A percentile compares a stretch with the other conserved stretches of the same genome.
phyloP scores from a whole-genome alignment of 2,329 filamentous ascomycete species.

The Chrysoporthe deuterocubensis region DNA sequence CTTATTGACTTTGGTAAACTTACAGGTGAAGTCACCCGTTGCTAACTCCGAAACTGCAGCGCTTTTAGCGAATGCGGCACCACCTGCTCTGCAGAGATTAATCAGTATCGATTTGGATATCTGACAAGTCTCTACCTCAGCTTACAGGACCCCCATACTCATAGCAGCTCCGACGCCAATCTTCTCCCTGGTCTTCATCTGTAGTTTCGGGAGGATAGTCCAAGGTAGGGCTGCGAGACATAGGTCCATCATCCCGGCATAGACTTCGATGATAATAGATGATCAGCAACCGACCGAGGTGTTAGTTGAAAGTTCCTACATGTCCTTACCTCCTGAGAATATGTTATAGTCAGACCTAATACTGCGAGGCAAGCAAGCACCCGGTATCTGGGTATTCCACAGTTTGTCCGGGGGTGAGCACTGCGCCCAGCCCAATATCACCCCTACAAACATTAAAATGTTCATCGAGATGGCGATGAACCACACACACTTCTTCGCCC shows the following conservation, averaged over 20 bases:
- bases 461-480: slow-evolving; percentile 40
- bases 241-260: slow-evolving; percentile 27
- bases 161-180: slow-evolving; percentile 26
- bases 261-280: background rate
- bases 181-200: slow-evolving; percentile 26
- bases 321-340: slow-evolving; percentile 31
- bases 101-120: background rate
- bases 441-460: slow-evolving; percentile 33
- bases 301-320: background rate
- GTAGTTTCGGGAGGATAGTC: slow-evolving; percentile 24
- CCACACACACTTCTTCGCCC: slow-evolving; percentile 36
- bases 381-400: slow-evolving; percentile 32
- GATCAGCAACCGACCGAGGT: background rate
- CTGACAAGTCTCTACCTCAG: slow-evolving; percentile 40
- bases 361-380: slow-evolving; percentile 33
- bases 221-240: slow-evolving; percentile 26
- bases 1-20: background rate
- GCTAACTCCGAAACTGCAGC: background rate
- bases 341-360: slow-evolving; percentile 33
- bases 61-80: background rate
- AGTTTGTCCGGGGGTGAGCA: slow-evolving; percentile 27
- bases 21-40: slow-evolving; percentile 1
- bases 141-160: slow-evolving; percentile 29
- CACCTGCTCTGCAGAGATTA: background rate
- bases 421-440: slow-evolving; percentile 33